Base-by-base conservation (phyloP, 768 basidiomycete species). In the Clavulina sp. region DNA sequence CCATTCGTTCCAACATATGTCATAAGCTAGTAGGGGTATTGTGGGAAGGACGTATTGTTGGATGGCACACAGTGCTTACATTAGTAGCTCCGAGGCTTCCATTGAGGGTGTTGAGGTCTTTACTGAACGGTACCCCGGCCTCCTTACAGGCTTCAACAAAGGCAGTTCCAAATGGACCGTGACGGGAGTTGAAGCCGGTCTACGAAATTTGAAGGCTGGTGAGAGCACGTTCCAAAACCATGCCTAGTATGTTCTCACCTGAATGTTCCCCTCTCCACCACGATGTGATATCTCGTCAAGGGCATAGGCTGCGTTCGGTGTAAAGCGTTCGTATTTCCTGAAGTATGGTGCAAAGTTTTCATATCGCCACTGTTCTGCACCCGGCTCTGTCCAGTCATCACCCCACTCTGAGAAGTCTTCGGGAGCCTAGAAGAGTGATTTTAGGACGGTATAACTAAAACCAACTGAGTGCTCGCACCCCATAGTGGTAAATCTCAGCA, bases 381-480 rank as follows among this genome's bases (percentile, higher is more conserved):
- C 75, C 48, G 61, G 55, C 21, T 63, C 61, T 13, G 67, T 66
- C n/a, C n/a, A n/a, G 28, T 75, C 70, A 2, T 62, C 59, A 0
- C 73, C 76, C 73, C 78, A 81, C 60, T 81, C 74, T 56, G 82
- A 75, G 51, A 75, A 82, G 58, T 84, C 81, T 1, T 73, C 73
- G 3, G 81, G 80, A 24, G 77, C n/a, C n/a, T n/a, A n/a, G n/a
- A n/a, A n/a, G n/a, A n/a, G n/a, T n/a, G n/a, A n/a, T n/a, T n/a
- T n/a, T n/a, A n/a, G n/a, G n/a, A n/a, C 7, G 48, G 30, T 2
- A 33, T 36, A 23, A 46, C 56, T 4, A n/a, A 54, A 0, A 28
- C 33, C 2, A 51, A 57, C 58, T 57, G 57, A 41, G 54, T 50
- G 50, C 57, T 55, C 29, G n/a, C 56, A 59, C 32, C 57, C 58